Percentiles rank a stretch among this genome's conserved stretches.
phyloP scores from a whole-genome alignment of 2,329 filamentous ascomycete species.

The Microsporum canis region DNA sequence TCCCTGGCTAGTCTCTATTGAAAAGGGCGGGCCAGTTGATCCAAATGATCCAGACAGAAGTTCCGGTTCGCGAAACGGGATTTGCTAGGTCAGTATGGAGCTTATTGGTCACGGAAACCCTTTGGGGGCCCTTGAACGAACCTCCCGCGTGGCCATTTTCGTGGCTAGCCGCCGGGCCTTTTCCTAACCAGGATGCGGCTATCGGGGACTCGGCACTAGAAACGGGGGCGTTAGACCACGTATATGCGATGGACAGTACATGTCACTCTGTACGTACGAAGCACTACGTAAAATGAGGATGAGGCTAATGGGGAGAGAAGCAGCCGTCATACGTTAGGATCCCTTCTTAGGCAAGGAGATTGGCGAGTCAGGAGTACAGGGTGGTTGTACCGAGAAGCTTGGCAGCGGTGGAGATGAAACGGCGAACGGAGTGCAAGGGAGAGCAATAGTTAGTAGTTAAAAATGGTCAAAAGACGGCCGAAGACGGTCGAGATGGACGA shows the following conservation, averaged over 20 bases:
- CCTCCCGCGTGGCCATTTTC: neutral
- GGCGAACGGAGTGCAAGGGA: neutral
- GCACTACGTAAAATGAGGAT: neutral
- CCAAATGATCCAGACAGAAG: neutral
- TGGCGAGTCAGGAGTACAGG: neutral
- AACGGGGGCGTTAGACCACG: neutral
- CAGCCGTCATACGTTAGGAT: neutral
- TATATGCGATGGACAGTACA: neutral
- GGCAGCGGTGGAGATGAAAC: neutral
- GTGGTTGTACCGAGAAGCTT: conserved; percentile 6
- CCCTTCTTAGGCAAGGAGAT: neutral
- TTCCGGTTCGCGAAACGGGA: neutral
- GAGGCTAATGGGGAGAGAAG: neutral
- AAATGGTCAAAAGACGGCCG: neutral
- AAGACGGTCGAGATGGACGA: neutral
- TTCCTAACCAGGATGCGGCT: conserved; percentile 1
- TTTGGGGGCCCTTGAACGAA: neutral
- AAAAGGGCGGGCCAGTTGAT: neutral
- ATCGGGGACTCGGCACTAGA: neutral
- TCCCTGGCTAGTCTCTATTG: neutral
- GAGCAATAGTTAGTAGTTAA: neutral
- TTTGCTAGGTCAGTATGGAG: neutral
- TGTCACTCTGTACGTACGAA: neutral
- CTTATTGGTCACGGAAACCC: neutral
- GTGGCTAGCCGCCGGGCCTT: neutral